Evolutionary conservation across 2,329 filamentous ascomycete species (phyloP), one percentile per base, ranked within the genome.

Genomic region (Epichloe elymi): DNA sequence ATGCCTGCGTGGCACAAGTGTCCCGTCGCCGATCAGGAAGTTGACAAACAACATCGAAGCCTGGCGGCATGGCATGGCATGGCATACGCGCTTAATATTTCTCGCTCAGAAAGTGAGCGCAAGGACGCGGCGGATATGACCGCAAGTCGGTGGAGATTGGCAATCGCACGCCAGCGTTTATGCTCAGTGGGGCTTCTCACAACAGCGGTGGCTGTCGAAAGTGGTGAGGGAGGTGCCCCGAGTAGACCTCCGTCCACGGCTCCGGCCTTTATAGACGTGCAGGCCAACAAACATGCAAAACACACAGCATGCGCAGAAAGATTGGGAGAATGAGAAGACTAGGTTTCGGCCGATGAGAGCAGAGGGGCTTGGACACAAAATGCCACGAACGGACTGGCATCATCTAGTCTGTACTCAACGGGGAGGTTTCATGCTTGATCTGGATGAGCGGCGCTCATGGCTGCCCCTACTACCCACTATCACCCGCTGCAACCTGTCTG

Each of bases 61-160:
- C 23, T 10, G 33, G 35, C 4, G 5, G 44, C 19, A 3, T 12
- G 36, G 36, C 12, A n/a, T 14, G 36, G 15, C 33, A 17, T 46
- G 35, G 35, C 19, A 46, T 38, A n/a, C 15, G 15, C 10, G 46
- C 46, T 36, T n/a, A 50, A 53, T 56, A 50, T 53, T 55, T 43
- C 36, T 30, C 36, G 19, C 5, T 40, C 44, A 38, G 45, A 26
- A 19, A 41, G 35, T 41, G 50, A 49, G 39, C 8, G 15, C 30
- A 15, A 30, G 37, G 17, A 10, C 14, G 36, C 14, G 46, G 42
- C 37, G 47, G 49, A 50, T 51, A 51, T 40, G 43, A 46, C 49
- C 42, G 37, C 39, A 30, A 54, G 36, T 17, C 35, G 42, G 57
- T 57, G 57, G 58, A 58, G 52, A 57, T 57, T 57, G 53, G 49